phyloP scores from a whole-genome alignment of 768 basidiomycete genomes.

The Trametes elegans region DNA sequence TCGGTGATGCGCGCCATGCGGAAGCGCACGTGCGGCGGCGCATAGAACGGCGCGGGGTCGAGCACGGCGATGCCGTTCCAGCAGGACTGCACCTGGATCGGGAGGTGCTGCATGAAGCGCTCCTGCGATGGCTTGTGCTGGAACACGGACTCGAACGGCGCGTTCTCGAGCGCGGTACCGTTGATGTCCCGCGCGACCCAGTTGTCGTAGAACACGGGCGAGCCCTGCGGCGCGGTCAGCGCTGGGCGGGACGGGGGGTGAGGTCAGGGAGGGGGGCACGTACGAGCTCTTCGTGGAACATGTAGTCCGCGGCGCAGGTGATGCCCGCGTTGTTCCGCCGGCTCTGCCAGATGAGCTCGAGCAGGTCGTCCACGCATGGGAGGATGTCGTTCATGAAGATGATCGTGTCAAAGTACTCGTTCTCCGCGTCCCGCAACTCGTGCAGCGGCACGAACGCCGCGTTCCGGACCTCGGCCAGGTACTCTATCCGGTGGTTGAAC shows the following conservation, averaged over 20 bases:
- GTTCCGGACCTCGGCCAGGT: conserved; percentile 99
- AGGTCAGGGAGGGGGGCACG: conserved; percentile 26
- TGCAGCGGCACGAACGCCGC: conserved; percentile 94
- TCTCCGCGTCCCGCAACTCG: conserved; percentile 87
- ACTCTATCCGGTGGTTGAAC: conserved; percentile 99
- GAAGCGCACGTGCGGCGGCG: conserved; percentile 87
- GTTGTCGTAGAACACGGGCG: conserved; percentile 97
- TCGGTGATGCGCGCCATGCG: conserved; percentile 90
- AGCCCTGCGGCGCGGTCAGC: conserved; percentile 39
- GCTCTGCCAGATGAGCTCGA: conserved; percentile 97
- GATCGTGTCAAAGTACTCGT: conserved; percentile 94
- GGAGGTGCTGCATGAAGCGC: conserved; percentile 89
- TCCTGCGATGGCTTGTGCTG: conserved; percentile 73
- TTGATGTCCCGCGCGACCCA: conserved; percentile 99
- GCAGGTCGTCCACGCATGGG: conserved; percentile 94
- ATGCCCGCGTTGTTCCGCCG: conserved; percentile 94
- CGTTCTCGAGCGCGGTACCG: conserved; percentile 96
- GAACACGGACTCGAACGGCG: conserved; percentile 93
- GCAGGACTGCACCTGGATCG: conserved; percentile 94
- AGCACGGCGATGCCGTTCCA: conserved; percentile 98
- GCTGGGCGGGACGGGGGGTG: background rate
- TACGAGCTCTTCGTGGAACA: conserved; percentile 96
- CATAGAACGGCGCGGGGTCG: conserved; percentile 95
- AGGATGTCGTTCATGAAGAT: conserved; percentile 99
- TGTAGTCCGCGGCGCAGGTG: conserved; percentile 98